Conservation (phyloP, 768 basidiomycete genomes). For the Suillus bovinus region DNA sequence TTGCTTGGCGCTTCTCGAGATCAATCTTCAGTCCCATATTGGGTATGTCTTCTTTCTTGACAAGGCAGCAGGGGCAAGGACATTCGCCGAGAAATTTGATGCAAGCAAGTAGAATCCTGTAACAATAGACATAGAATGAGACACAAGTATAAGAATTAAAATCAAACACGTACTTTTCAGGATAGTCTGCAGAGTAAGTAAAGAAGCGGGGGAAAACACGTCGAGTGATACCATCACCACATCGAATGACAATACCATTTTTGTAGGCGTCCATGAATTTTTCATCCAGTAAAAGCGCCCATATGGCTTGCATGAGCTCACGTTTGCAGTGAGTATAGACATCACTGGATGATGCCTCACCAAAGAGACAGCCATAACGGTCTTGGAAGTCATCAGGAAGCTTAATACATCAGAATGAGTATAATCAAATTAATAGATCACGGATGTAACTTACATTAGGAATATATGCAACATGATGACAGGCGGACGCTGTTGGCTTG, state of each 20-base stretch:
- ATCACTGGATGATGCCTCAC: too few species aligned
- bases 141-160: not conserved
- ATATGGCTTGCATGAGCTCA: conserved; percentile 22
- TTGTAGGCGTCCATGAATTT: conserved; percentile 20
- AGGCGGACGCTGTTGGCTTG: conserved; percentile 12
- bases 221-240: conserved; percentile 16
- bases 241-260: conserved; percentile 21
- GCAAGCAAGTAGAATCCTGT: conserved; percentile 21
- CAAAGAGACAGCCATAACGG: too few species aligned
- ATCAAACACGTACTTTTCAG: conserved; percentile 21
- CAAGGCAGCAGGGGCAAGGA: conserved; percentile 27
- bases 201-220: conserved; percentile 22
- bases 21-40: conserved; percentile 16
- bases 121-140: not conserved
- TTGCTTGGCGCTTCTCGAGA: not conserved
- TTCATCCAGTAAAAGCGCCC: conserved; percentile 17
- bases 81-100: conserved; percentile 26
- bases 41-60: conserved; percentile 17
- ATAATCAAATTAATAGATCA: not conserved
- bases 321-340: too few species aligned
- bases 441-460: conserved; percentile 3
- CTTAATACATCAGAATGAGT: too few species aligned
- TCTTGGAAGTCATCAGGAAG: too few species aligned
- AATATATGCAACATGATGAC: conserved; percentile 19
- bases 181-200: conserved; percentile 25